Percentiles rank a stretch among this genome's conserved stretches.
Evolutionary conservation across 257 asterid genomes (phyloP).

Genomic region (Cruciata laevipes): DNA sequence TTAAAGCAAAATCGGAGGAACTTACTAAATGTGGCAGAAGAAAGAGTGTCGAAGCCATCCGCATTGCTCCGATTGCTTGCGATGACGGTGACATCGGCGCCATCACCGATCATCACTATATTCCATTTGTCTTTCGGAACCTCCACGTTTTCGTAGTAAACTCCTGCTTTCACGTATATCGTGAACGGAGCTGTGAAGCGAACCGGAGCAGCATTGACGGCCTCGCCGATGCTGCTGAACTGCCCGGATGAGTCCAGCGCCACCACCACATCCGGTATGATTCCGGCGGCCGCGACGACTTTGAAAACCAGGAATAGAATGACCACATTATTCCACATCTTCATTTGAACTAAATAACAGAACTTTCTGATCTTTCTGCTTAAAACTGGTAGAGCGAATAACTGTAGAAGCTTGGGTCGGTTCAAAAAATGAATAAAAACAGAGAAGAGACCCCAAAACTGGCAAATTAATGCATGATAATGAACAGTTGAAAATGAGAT

Average conservation of each 20-base stretch:
- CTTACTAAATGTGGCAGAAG: slow-evolving; percentile 56
- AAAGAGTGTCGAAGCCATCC: slow-evolving; percentile 49
- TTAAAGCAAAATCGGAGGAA: neutral
- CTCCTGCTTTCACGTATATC: slow-evolving; percentile 47
- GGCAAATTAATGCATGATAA: neutral
- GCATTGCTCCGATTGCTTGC: slow-evolving; percentile 36
- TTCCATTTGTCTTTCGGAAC: slow-evolving; percentile 49
- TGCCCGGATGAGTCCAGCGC: slow-evolving; percentile 49
- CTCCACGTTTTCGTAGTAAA: slow-evolving; percentile 55
- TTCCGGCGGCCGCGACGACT: neutral
- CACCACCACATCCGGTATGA: slow-evolving; percentile 33
- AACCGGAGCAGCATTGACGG: slow-evolving; percentile 38
- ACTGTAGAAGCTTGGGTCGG: too few species aligned
- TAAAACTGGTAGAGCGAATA: too few species aligned
- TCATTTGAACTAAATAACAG: too few species aligned
- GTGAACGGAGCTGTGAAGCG: slow-evolving; percentile 21
- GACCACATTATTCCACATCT: neutral
- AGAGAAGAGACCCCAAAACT: too few species aligned
- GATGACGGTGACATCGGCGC: slow-evolving; percentile 42
- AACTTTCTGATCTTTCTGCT: neutral
- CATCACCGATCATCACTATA: slow-evolving; percentile 59
- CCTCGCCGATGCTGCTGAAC: slow-evolving; percentile 36
- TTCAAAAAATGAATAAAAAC: too few species aligned
- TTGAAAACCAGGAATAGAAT: neutral
- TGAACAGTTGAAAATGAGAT: neutral